These are phyloP conservation scores for Drechslerella stenobrocha DNA, from an alignment of 2,329 filamentous ascomycete genomes.

Conservation along the genomic window DNA sequence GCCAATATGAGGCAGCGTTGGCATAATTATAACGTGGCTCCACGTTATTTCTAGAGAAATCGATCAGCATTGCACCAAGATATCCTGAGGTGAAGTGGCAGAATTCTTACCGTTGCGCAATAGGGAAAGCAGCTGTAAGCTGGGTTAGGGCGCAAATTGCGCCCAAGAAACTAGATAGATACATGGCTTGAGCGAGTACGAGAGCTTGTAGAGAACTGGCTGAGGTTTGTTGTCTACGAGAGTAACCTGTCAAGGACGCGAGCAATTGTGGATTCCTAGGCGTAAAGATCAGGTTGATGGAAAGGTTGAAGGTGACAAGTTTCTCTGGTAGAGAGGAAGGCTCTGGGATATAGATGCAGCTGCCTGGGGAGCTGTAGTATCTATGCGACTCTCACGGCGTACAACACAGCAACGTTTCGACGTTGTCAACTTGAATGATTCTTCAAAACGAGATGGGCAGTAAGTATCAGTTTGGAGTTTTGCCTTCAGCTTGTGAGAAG, in stretches of 20 bases:
- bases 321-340: not conserved
- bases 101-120: constrained; percentile 20
- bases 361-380: not conserved
- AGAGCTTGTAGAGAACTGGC: not conserved
- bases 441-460: too few species aligned
- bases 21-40: constrained; percentile 5
- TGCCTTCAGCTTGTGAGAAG: too few species aligned
- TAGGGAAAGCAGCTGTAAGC: constrained; percentile 23
- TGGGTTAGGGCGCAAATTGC: constrained; percentile 36
- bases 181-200: constrained; percentile 34
- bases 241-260: constrained; percentile 11
- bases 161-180: constrained; percentile 26
- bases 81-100: not conserved
- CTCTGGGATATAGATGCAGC: not conserved
- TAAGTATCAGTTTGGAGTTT: too few species aligned
- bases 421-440: too few species aligned
- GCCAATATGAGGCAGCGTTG: constrained; percentile 51
- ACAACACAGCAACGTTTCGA: too few species aligned
- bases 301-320: not conserved
- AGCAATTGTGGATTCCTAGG: constrained; percentile 17
- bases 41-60: constrained; percentile 12
- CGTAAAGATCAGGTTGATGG: constrained; percentile 3
- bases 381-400: not conserved
- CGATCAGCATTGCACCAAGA: not conserved
- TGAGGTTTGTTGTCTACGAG: not conserved